Conservation (phyloP, 2,329 filamentous ascomycete genomes). For the Dendryphion nanum region DNA sequence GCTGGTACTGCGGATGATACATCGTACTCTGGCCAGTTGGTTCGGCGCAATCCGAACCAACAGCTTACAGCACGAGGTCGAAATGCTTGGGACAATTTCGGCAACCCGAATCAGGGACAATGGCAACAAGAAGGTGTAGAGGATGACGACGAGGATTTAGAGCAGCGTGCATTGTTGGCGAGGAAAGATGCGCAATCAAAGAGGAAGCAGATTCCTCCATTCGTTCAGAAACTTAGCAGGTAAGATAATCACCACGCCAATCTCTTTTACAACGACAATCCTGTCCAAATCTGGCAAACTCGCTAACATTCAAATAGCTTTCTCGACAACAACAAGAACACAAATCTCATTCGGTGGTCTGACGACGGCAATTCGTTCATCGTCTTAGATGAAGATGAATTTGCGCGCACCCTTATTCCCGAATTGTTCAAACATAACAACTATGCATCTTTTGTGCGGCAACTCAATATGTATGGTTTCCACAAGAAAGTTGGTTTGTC, state of each 20-base stretch:
- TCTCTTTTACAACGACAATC: too few relatives aligned
- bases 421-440: constrained; percentile 80
- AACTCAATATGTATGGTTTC: constrained; percentile 60
- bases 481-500: constrained; percentile 67
- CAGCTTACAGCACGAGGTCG: constrained; percentile 42
- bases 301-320: constrained; percentile 61
- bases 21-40: constrained; percentile 42
- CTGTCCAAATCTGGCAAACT: constrained; percentile 2
- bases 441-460: constrained; percentile 73
- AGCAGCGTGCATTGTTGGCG: constrained; percentile 74
- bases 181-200: constrained; percentile 88
- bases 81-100: constrained; percentile 41
- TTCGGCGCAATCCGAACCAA: constrained; percentile 47
- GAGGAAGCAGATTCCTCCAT: constrained; percentile 93
- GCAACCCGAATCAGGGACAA: constrained; percentile 36
- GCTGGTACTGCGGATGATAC: neutral
- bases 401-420: constrained; percentile 70
- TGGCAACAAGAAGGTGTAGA: constrained; percentile 52
- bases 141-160: constrained; percentile 75
- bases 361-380: constrained; percentile 96
- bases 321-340: constrained; percentile 88
- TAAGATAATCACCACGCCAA: constrained; percentile 45
- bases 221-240: constrained; percentile 98
- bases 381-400: constrained; percentile 91
- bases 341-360: constrained; percentile 94